Base-by-base conservation (phyloP, 768 basidiomycete genomes). In the Suillus ampliporus region DNA sequence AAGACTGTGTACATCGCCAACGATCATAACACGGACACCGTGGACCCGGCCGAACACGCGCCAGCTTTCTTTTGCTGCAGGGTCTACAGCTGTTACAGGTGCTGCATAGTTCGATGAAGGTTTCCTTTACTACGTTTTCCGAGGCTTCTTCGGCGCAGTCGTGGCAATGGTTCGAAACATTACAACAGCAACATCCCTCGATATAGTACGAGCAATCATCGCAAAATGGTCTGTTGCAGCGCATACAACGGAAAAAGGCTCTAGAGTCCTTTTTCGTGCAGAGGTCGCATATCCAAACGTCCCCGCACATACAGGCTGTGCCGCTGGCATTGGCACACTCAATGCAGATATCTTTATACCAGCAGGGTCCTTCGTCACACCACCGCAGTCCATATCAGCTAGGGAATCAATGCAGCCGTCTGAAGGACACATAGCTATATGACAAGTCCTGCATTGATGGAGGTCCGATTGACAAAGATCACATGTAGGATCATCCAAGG, bases 71-170 rank as follows among this genome's bases (percentile, higher is more conserved):
- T n/a, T n/a, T n/a, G n/a, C n/a, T n/a, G 31, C 50, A 34, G 31
- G 50, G 50, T 51, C 31, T 51, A 31, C 50, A 51, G 11, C 31
- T 28, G 6, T 11, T 31, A 51, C 50, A 51, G 13, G 19, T n/a
- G n/a, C n/a, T n/a, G n/a, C n/a, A n/a, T n/a, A n/a, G 28, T 34
- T 51, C 31, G 5, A 51, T 28, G 28, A 19, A 34, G 4, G 13
- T 34, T n/a, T 51, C 50, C 31, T 51, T 31, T 31, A 19, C 10
- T 51, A n/a, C 28, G 31, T 34, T n/a, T 19, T 34, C 28, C 19
- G 28, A 31, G 28, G 50, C 50, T 51, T 51, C 50, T 31, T 51
- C 50, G 50, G 31, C 28, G n/a, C 50, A 51, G 28, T n/a, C n/a
- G n/a, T n/a, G n/a, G n/a, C n/a, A n/a, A n/a, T 19, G 50, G 19